Base-by-base conservation (phyloP, 2,329 filamentous ascomycete genomes). In the Monilinia vaccinii-corymbosi region DNA sequence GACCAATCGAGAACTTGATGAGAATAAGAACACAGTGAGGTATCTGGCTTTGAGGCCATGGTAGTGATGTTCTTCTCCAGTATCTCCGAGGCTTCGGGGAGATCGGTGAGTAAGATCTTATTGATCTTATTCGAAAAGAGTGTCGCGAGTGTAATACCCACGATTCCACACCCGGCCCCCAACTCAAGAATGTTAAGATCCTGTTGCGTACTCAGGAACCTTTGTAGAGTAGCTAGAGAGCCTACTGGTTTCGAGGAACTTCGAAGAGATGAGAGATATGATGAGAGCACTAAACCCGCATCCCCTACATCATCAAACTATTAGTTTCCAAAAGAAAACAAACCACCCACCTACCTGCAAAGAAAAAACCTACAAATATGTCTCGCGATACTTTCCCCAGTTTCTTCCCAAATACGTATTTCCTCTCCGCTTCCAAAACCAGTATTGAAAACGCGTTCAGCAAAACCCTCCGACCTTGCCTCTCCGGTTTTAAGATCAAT, bases 321-420 rank as follows among this genome's bases (percentile, higher is more conserved):
- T 61, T 51, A 64, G 63, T 67, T 58, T 63, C 18, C 8, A 21
- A 38, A 49, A 48, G 36, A 38, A 61, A 53, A 55, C n/a, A 52
- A 23, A 10, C 66, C 40, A 55, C 64, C 63, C 66, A 61, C 58
- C 46, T 53, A 55, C 38, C 51, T 53, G 40, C 23, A 36, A 23
- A 21, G 62, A 46, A 44, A 45, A 60, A 61, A 59, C 67, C 61
- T 76, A 86, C 86, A 89, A 52, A 89, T 77, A 73, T 89, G 86
- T 46, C 85, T 76, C 7, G 86, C 86, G 67, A 89, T 89, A 69
- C 84, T 87, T 68, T 89, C 86, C 4, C 86, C 85, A 0, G 84
- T 87, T 67, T 89, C 86, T 70, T 89, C 86, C 76, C 81, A 85
- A 48, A 89, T 80, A 38, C 72, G 71, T 11, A 72, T 58, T 21